phyloP scores from a whole-genome alignment of 352 stramenopile genomes.

The Globisporangium okanoganense region DNA sequence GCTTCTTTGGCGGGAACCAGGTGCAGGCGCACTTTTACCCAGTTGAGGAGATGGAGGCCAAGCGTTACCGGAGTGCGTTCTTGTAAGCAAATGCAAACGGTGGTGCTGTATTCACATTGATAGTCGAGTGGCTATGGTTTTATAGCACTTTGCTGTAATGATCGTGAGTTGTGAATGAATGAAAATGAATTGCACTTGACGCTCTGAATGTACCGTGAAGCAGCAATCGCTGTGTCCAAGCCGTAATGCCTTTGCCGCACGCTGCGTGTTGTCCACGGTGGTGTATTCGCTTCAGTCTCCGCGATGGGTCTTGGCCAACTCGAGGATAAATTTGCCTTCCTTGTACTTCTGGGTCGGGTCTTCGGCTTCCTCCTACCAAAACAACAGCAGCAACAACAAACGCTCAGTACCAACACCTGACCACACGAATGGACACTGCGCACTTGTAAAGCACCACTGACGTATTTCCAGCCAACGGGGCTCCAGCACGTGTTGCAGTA shows the following conservation, averaged over 20 bases:
- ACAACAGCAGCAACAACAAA: not conserved
- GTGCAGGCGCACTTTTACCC: conserved; percentile 64
- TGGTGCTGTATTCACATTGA: not conserved
- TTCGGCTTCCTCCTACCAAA: conserved; percentile 82
- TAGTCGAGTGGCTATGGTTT: not conserved
- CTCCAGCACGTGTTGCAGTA: conserved; percentile 91
- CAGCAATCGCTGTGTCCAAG: not conserved
- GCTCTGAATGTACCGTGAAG: not conserved
- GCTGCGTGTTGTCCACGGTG: not conserved
- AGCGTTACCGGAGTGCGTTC: conserved; percentile 54
- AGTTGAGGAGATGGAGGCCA: conserved; percentile 34
- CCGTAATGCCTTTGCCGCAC: not conserved
- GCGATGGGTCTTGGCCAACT: conserved; percentile 89
- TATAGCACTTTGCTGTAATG: not conserved
- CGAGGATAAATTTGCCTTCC: conserved; percentile 96
- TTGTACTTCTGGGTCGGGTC: conserved; percentile 95
- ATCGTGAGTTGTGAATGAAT: not conserved
- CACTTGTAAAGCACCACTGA: conserved; percentile 10
- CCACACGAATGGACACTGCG: not conserved
- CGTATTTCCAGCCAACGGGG: conserved; percentile 94
- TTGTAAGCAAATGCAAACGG: conserved; percentile 21
- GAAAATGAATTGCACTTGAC: not conserved
- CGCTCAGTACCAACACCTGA: not conserved
- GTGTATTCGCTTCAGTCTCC: conserved; percentile 9
- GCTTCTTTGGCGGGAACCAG: conserved; percentile 76